Evolutionary conservation across 1,284 basidiomycete genomes (phyloP), one percentile per base, ranked within the genome.

Genomic region (Hortiboletus rubellus): DNA sequence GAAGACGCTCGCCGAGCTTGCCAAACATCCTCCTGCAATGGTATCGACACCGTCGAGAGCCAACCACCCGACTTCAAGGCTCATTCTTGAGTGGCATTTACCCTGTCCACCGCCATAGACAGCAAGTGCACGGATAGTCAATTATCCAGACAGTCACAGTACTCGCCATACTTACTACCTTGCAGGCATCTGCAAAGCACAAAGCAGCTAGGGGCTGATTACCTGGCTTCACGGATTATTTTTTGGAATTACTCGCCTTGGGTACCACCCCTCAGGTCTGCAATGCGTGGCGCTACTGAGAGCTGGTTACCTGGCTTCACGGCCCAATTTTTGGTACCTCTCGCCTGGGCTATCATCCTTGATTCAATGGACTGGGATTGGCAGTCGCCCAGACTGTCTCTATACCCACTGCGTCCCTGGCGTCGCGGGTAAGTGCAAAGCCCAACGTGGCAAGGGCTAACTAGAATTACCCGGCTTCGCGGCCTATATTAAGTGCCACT

Each of bases 31-130:
- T 31, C 24, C 15, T 10, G 8, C 27, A 31, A 15, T 24, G 37
- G 15, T 4, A 10, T 50, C 43, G 46, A 51, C 38, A 37, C 3
- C 3, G n/a, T 6, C 33, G 36, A 42, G 7, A 27, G 18, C 24
- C 14, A 24, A 46, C 34, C 52, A 18, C 3, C 24, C 6, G 9
- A 44, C 17, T 18, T 45, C 15, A 24, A 44, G 30, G 30, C 17
- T 27, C n/a, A 11, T n/a, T 10, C 11, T 12, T 3, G 36, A 17
- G 4, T 52, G 48, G 45, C 44, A 63, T 60, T 27, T 46, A 55
- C 52, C 46, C 37, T 22, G 37, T n/a, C 1, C 45, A 50, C 43
- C 42, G 27, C 43, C n/a, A 30, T 17, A 22, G 45, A 42, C 22
- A 3, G 33, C 15, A 22, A 48, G 42, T 30, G 3, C 7, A 38